Conservation (phyloP, 139 green algal species). For the Auxenochlorella pyrenoidosa region DNA sequence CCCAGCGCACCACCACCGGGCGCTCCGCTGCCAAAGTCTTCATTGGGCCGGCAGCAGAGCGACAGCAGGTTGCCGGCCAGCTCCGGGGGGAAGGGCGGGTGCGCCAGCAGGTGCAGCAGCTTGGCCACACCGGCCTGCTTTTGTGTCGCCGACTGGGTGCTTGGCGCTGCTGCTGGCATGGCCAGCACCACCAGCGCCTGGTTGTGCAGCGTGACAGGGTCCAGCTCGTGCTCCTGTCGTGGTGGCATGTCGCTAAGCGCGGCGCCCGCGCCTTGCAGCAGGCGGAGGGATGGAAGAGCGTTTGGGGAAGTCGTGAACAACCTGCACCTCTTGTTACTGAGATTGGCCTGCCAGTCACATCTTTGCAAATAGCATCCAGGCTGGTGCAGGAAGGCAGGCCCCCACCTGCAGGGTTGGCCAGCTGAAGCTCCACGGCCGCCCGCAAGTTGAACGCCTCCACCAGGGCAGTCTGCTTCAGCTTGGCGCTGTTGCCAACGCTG, state of each 20-base stretch:
- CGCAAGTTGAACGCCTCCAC: conserved; percentile 94
- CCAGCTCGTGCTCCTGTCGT: conserved; percentile 82
- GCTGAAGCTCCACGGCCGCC: conserved; percentile 83
- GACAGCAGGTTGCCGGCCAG: conserved; percentile 90
- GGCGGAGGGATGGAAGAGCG: neutral
- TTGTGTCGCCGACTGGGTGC: neutral
- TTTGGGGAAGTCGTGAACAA: too few relatives aligned
- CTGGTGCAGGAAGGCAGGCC: too few relatives aligned
- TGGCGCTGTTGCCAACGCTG: conserved; percentile 86
- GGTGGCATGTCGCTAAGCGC: conserved; percentile 88
- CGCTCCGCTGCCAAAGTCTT: neutral
- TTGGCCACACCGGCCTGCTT: conserved; percentile 73
- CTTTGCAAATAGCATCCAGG: too few relatives aligned
- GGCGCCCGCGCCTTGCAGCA: conserved; percentile 66
- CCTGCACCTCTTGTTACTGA: too few relatives aligned
- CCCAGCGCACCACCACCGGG: neutral
- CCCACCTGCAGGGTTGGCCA: conserved; percentile 43
- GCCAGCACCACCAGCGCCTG: conserved; percentile 35
- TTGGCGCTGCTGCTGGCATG: neutral
- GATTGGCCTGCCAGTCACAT: too few relatives aligned
- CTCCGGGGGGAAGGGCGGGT: conserved; percentile 82
- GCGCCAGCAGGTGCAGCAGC: conserved; percentile 87
- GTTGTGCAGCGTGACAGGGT: conserved; percentile 94
- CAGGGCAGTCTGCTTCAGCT: conserved; percentile 82
- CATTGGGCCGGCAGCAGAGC: conserved; percentile 81